These are phyloP conservation scores for Avena sativa DNA, from an alignment of 176 grass and related monocot species.

Conservation along the genomic window DNA sequence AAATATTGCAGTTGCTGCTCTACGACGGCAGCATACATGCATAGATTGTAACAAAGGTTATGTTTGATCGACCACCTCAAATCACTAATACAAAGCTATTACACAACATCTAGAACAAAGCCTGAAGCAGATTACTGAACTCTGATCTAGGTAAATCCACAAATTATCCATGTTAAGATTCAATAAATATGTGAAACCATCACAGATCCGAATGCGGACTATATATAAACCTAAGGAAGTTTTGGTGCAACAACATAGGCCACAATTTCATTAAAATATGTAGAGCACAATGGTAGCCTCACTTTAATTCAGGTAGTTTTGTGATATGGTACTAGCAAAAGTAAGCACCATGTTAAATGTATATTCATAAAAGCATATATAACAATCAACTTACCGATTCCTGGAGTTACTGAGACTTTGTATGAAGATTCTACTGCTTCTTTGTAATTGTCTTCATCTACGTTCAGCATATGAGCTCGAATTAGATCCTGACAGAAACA, in stretches of 20 bases:
- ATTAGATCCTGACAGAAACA: slow-evolving; percentile 78
- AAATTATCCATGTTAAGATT: not conserved
- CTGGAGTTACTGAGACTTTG: slow-evolving; percentile 79
- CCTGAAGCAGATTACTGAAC: not conserved
- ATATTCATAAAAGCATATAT: not conserved
- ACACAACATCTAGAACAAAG: slow-evolving; percentile 29
- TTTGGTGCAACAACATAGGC: slow-evolving; percentile 10
- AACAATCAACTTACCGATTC: slow-evolving; percentile 81
- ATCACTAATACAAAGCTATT: slow-evolving; percentile 9
- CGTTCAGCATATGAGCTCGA: slow-evolving; percentile 83
- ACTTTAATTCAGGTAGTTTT: slow-evolving; percentile 13
- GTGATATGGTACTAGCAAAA: not conserved
- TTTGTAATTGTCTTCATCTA: slow-evolving; percentile 97
- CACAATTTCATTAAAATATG: slow-evolving; percentile 23
- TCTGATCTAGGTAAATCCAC: not conserved
- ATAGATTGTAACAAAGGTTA: slow-evolving; percentile 27
- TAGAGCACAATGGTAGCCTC: slow-evolving; percentile 1
- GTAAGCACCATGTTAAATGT: slow-evolving; percentile 14
- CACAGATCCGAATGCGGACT: not conserved
- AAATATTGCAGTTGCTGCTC: not conserved
- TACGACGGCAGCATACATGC: not conserved
- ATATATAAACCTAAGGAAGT: slow-evolving; percentile 10
- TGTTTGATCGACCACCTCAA: not conserved
- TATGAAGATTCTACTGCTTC: slow-evolving; percentile 94
- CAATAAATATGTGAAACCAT: slow-evolving; percentile 14